Evolutionary conservation across 139 green algal species (phyloP), one percentile per base, ranked within the genome.

Genomic region (Mesotaenium endlicherianum): DNA sequence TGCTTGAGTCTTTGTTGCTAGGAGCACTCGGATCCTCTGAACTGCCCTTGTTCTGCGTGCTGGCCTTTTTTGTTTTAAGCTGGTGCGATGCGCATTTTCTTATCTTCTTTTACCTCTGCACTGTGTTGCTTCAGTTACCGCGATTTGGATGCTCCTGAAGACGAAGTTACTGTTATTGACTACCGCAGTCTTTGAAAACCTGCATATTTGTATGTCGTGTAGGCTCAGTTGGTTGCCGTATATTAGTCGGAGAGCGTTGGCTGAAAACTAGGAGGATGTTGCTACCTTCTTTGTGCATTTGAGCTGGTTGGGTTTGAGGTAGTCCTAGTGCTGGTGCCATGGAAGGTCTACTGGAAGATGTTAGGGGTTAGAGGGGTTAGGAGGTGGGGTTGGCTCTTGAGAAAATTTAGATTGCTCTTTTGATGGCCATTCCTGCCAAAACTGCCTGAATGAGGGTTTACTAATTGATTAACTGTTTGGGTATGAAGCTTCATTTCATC

Each of bases 131-230:
- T 14, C 80, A 86, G 80, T 36, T 86, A 86, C 34, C 57, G 47
- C 26, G 80, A 86, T 57, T 42, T 86, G 17, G 80, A 86, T 84
- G 80, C 74, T 16, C 80, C 80, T 31, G 71, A 81, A 17, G 80
- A 86, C 34, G 80, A 86, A 30, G 80, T 86, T 20, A 86, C 80
- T 6, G 80, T 86, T 16, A 86, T 86, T 20, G 80, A 86, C 34
- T 86, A 86, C 50, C 44, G 80, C 41, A 86, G 80, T 14, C 59
- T 86, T 2, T 86, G 60, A 85, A 30, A 64, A 5, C 69, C 57
- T 30, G 34, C 57, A 68, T 16, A n/a, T 0, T 68, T 26, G 1
- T 8, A 16, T 6, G 26, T 30, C 16, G n/a, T 30, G 57, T 5
- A 38, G 11, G n/a, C n/a, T 67, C 4, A n/a, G 3, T 20, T 20